Evolutionary conservation across 2,329 filamentous ascomycete genomes (phyloP), one percentile per base, ranked within the genome.

Genomic region (Trichoderma cornu-damae): DNA sequence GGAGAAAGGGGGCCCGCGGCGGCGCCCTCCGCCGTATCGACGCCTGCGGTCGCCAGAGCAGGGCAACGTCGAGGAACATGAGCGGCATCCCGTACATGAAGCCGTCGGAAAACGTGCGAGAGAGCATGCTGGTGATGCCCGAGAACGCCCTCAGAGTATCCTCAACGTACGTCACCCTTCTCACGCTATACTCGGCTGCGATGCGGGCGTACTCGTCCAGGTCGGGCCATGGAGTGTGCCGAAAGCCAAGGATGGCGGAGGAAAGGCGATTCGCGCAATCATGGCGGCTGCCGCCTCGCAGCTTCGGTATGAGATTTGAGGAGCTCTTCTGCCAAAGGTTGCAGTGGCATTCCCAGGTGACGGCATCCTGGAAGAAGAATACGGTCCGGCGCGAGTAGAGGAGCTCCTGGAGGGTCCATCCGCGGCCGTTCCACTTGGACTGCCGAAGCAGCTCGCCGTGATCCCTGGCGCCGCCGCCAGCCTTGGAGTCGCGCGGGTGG

Each of bases 261-360:
- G 68, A 66, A 12, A 74, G 47, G n/a, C 64, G 61, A 30, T 68
- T 68, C 4, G 59, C 62, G 55, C 74, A 76, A 11, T 66, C 66
- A 32, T 68, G 65, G 6, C 66, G 68, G 18, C 63, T 68, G 16
- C 65, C 67, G 4, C 70, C 67, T 6, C 69, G 66, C 3, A 70
- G 58, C 28, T 67, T 63, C 60, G 70, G 70, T 58, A 69, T 66
- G 14, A 70, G 59, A 37, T 64, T 67, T 16, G 65, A 64, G 3
- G 70, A 60, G 55, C 59, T 69, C 12, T 70, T 69, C 53, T 75
- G 70, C 72, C 74, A 77, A 3, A 70, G 63, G 32, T 75, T 71
- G 65, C 75, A 77, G 61, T 77, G 75, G 50, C 75, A 77, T 59
- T 77, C 72, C 75, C 75, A 77, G 1, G 73, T 74, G 11, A 76